Conservation (phyloP, 78 protist genomes). For the Dictyostelium firmibasis region DNA sequence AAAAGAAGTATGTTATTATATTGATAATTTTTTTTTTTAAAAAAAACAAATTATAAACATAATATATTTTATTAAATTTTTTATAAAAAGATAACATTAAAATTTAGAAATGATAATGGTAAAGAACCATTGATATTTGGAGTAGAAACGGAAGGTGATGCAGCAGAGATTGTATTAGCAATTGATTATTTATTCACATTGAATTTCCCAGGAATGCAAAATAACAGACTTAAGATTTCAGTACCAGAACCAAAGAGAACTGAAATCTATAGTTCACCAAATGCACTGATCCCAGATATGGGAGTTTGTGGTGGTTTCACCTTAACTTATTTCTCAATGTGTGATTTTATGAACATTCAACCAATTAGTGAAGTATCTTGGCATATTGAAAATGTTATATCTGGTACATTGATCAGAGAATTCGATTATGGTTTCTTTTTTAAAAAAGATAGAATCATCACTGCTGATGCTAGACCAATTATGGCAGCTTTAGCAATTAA, state of each 20-base stretch:
- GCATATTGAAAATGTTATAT: conserved; percentile 51
- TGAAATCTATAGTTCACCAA: conserved; percentile 43
- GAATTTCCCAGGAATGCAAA: conserved; percentile 65
- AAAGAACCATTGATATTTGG: conserved; percentile 65
- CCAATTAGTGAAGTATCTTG: conserved; percentile 67
- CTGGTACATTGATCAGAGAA: conserved; percentile 9
- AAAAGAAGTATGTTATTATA: conserved; percentile 20
- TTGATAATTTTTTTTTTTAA: background rate
- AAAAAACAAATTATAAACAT: too few relatives aligned
- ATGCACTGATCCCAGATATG: conserved; percentile 44
- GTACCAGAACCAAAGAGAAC: conserved; percentile 47
- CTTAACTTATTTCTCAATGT: conserved; percentile 44
- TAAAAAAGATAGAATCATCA: conserved; percentile 47
- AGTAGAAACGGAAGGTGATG: conserved; percentile 16
- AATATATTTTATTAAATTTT: too few relatives aligned
- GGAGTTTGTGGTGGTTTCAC: conserved; percentile 65
- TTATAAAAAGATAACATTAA: conserved; percentile 6
- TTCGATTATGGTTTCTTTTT: conserved; percentile 74
- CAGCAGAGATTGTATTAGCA: conserved; percentile 53
- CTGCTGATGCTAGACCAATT: conserved; percentile 47
- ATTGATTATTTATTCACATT: conserved; percentile 59
- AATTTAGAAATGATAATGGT: conserved; percentile 47
- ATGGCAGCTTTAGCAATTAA: conserved; percentile 70
- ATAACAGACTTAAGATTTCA: conserved; percentile 33
- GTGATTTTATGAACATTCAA: conserved; percentile 69